These are phyloP conservation scores for Coniosporium tulheliwenetii DNA, from an alignment of 2,329 filamentous ascomycete species.

Conservation along the genomic window DNA sequence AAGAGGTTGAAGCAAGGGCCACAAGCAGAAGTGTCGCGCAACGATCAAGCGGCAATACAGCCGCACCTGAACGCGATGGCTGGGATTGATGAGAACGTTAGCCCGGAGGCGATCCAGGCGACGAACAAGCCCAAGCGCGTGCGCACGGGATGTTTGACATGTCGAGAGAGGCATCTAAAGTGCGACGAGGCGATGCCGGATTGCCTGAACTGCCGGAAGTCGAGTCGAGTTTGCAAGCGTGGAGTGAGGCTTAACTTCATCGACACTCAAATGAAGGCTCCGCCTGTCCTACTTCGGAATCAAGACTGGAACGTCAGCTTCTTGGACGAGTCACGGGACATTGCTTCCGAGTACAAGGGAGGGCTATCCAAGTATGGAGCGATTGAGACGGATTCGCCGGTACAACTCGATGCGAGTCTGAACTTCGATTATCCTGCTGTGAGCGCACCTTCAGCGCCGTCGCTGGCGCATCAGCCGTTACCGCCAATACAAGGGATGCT, in stretches of 20 bases:
- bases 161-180: slow-evolving; percentile 77
- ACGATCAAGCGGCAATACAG: slow-evolving; percentile 13
- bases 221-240: slow-evolving; percentile 69
- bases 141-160: slow-evolving; percentile 81
- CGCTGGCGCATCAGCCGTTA: slow-evolving; percentile 29
- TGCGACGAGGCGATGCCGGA: slow-evolving; percentile 61
- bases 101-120: slow-evolving; percentile 11
- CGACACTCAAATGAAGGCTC: slow-evolving; percentile 59
- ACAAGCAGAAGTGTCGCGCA: slow-evolving; percentile 9
- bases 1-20: slow-evolving; percentile 14
- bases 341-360: slow-evolving; percentile 79
- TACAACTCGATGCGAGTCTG: slow-evolving; percentile 4
- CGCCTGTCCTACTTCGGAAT: slow-evolving; percentile 45
- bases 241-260: slow-evolving; percentile 85
- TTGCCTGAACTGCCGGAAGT: slow-evolving; percentile 75
- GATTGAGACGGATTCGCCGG: slow-evolving; percentile 15
- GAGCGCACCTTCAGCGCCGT: slow-evolving; percentile 13
- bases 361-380: slow-evolving; percentile 59
- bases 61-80: background rate
- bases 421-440: slow-evolving; percentile 13
- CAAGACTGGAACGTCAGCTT: slow-evolving; percentile 62
- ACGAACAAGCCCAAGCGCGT: slow-evolving; percentile 63
- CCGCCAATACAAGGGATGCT: slow-evolving; percentile 35
- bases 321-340: slow-evolving; percentile 74
- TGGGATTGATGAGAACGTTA: slow-evolving; percentile 3